Percentiles rank a stretch among this genome's conserved stretches.
phyloP scores from a whole-genome alignment of 257 asterid species.

The Plantago major region DNA sequence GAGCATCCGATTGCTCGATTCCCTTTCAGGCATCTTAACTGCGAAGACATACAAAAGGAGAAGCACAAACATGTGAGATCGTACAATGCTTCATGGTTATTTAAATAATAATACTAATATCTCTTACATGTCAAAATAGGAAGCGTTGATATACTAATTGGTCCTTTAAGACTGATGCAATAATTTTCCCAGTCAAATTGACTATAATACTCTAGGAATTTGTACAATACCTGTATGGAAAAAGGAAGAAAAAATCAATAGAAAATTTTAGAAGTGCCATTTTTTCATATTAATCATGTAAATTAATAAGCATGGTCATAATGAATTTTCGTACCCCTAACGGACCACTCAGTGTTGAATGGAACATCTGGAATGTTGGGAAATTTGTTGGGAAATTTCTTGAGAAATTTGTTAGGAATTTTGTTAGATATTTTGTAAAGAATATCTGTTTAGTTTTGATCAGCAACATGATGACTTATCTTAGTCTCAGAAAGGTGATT shows the following conservation, averaged over 20 bases:
- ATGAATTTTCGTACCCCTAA: conserved; percentile 33
- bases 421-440: too few species aligned
- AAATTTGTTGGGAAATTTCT: too few species aligned
- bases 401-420: too few species aligned
- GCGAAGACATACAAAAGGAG: conserved; percentile 22
- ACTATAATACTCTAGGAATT: conserved; percentile 71
- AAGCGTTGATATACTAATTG: too few species aligned
- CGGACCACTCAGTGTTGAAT: conserved; percentile 35
- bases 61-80: too few species aligned
- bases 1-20: conserved; percentile 34
- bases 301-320: conserved; percentile 5
- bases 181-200: conserved; percentile 80
- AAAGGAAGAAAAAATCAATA: conserved; percentile 14
- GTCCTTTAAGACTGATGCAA: conserved; percentile 76
- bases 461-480: too few species aligned
- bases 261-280: conserved; percentile 16
- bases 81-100: too few species aligned
- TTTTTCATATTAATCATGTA: conserved; percentile 1
- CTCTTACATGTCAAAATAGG: too few species aligned
- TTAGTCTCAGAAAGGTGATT: too few species aligned
- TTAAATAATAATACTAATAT: too few species aligned
- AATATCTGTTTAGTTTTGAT: too few species aligned
- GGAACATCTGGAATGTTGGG: conserved; percentile 44
- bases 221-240: conserved; percentile 56
- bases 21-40: conserved; percentile 55